These are phyloP conservation scores for Colletotrichum higginsianum DNA, from an alignment of 2,329 filamentous ascomycete genomes.

Conservation along the genomic window DNA sequence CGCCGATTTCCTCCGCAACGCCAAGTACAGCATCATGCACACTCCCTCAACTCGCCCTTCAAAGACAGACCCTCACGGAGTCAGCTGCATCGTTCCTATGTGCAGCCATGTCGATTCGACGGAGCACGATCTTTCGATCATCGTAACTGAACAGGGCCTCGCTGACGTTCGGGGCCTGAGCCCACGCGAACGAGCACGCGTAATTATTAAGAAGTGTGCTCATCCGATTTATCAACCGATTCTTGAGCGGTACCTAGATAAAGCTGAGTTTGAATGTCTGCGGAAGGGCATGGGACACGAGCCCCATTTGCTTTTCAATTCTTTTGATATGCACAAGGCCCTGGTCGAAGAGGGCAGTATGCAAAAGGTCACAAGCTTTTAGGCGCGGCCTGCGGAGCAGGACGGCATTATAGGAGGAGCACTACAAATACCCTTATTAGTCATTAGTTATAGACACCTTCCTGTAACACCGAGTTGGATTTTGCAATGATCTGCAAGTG, in stretches of 20 bases:
- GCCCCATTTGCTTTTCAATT: slow-evolving; percentile 88
- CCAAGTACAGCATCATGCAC: slow-evolving; percentile 95
- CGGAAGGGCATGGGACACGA: slow-evolving; percentile 91
- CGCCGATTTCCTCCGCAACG: slow-evolving; percentile 83
- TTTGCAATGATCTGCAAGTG: too few species aligned
- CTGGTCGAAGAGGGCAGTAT: slow-evolving; percentile 88
- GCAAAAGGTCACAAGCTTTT: slow-evolving; percentile 81
- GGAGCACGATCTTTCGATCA: slow-evolving; percentile 89
- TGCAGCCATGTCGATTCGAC: slow-evolving; percentile 94
- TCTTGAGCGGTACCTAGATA: slow-evolving; percentile 85
- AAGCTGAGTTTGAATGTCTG: slow-evolving; percentile 88
- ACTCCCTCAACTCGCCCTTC: slow-evolving; percentile 85
- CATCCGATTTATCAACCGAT: slow-evolving; percentile 90
- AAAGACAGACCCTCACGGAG: slow-evolving; percentile 86
- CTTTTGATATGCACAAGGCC: slow-evolving; percentile 91
- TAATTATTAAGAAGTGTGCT: slow-evolving; percentile 89
- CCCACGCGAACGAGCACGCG: slow-evolving; percentile 83
- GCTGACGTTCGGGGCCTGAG: slow-evolving; percentile 88
- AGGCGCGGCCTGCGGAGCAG: slow-evolving; percentile 27
- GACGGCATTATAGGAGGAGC: too few species aligned
- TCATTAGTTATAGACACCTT: too few species aligned
- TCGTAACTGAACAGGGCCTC: slow-evolving; percentile 83
- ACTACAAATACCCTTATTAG: too few species aligned
- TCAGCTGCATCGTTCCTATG: slow-evolving; percentile 94
- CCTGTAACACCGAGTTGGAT: too few species aligned